A percentile compares a stretch with the other conserved stretches of the same genome.
Conservation (phyloP, 1,284 basidiomycete species). For the Schizophyllum amplum region DNA sequence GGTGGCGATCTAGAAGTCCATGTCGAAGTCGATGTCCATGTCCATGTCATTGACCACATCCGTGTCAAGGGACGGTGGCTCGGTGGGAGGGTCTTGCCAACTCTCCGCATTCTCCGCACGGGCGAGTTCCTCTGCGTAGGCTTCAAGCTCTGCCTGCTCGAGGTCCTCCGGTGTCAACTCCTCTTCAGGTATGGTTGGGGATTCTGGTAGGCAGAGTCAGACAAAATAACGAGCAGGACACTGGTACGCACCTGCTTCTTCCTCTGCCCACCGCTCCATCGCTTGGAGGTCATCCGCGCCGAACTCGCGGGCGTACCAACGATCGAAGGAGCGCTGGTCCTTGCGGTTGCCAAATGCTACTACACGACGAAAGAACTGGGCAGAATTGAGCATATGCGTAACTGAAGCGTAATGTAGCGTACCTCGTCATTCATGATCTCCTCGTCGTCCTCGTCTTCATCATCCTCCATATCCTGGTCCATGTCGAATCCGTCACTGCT, state of each 20-base stretch:
- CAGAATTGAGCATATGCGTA: background rate
- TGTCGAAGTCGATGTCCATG: background rate
- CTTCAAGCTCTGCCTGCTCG: background rate
- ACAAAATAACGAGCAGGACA: background rate
- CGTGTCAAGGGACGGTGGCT: background rate
- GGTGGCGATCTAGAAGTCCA: background rate
- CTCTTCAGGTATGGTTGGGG: background rate
- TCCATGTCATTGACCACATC: background rate
- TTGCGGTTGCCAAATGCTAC: background rate
- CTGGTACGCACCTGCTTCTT: background rate
- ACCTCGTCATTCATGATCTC: background rate
- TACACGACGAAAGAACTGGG: background rate
- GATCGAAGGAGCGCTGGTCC: background rate
- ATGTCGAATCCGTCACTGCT: background rate
- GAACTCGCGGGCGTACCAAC: background rate
- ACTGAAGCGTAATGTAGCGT: background rate
- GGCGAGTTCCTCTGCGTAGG: background rate
- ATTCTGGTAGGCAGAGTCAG: background rate
- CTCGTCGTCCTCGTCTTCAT: background rate
- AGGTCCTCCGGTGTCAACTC: background rate
- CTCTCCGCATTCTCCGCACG: background rate
- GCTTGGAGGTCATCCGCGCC: background rate
- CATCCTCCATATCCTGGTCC: slow-evolving; percentile 12
- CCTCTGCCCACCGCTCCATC: background rate
- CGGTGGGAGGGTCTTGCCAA: background rate